These are phyloP conservation scores for Bidens hawaiensis DNA, from an alignment of 140 eudicot species.

Conservation along the genomic window DNA sequence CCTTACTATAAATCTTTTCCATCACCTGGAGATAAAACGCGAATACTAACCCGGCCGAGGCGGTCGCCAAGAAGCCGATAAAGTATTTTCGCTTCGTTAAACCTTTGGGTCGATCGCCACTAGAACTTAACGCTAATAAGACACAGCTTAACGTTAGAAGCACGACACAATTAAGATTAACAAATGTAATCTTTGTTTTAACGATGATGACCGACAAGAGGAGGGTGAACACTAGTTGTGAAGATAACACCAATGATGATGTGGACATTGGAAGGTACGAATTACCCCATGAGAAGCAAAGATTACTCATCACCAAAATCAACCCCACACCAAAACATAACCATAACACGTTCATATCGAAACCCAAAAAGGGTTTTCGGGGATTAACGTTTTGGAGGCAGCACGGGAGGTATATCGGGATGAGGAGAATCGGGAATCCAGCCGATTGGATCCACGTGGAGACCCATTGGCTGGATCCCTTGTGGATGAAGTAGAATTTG, in stretches of 20 bases:
- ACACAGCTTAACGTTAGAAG: constrained; percentile 63
- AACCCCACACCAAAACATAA: constrained; percentile 44
- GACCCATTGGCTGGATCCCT: constrained; percentile 82
- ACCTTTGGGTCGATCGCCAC: constrained; percentile 41
- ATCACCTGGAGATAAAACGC: constrained; percentile 70
- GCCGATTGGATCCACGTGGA: constrained; percentile 84
- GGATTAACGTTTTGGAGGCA: neutral
- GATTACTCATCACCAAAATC: constrained; percentile 53
- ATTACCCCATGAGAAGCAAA: constrained; percentile 75
- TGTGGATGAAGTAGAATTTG: constrained; percentile 78
- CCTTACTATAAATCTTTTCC: constrained; percentile 58
- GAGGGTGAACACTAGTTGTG: constrained; percentile 65
- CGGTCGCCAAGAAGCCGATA: constrained; percentile 57
- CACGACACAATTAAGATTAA: constrained; percentile 66
- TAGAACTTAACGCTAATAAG: constrained; percentile 42
- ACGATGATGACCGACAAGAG: constrained; percentile 50
- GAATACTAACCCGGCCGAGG: constrained; percentile 63
- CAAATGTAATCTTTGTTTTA: constrained; percentile 54
- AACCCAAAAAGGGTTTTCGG: constrained; percentile 49
- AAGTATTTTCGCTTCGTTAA: constrained; percentile 42
- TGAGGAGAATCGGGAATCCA: constrained; percentile 68
- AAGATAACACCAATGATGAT: constrained; percentile 53
- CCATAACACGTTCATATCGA: constrained; percentile 22
- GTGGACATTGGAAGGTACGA: constrained; percentile 81
- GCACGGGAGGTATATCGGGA: constrained; percentile 67